phyloP scores from a whole-genome alignment of 345 rosid species.

The Sisymbrium irio region DNA sequence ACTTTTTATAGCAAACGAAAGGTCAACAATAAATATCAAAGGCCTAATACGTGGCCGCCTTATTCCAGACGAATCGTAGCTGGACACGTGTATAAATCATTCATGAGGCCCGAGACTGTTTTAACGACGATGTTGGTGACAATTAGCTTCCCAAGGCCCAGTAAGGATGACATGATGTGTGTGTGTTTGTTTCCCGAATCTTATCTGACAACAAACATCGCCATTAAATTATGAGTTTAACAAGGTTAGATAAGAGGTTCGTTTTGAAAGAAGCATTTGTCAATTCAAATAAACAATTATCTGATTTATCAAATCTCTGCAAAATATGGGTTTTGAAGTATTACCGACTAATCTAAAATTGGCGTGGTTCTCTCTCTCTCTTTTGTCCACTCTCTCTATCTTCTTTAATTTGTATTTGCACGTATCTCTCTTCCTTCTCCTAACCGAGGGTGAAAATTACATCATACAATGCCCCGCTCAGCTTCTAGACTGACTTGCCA shows the following conservation, averaged over 20 bases:
- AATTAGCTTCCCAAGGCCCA: neutral
- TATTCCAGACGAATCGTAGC: neutral
- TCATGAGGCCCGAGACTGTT: neutral
- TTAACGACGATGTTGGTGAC: neutral
- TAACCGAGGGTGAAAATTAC: neutral
- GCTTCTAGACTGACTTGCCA: neutral
- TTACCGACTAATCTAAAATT: neutral
- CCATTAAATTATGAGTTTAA: neutral
- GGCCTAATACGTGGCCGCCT: conserved; percentile 30
- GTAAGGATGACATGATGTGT: neutral
- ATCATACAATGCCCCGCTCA: neutral
- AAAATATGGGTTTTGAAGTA: neutral
- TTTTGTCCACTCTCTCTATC: neutral
- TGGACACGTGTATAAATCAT: neutral
- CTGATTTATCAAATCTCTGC: neutral
- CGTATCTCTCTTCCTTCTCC: neutral
- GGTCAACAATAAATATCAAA: neutral
- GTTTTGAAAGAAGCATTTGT: neutral
- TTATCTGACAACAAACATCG: neutral
- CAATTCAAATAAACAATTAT: neutral
- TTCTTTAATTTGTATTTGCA: neutral
- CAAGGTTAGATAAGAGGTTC: neutral
- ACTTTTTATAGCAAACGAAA: conserved; percentile 6
- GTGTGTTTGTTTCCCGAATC: neutral
- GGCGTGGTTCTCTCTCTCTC: too few relatives aligned